phyloP scores from a whole-genome alignment of 148 eudicot species.

The Euryodendron excelsum region DNA sequence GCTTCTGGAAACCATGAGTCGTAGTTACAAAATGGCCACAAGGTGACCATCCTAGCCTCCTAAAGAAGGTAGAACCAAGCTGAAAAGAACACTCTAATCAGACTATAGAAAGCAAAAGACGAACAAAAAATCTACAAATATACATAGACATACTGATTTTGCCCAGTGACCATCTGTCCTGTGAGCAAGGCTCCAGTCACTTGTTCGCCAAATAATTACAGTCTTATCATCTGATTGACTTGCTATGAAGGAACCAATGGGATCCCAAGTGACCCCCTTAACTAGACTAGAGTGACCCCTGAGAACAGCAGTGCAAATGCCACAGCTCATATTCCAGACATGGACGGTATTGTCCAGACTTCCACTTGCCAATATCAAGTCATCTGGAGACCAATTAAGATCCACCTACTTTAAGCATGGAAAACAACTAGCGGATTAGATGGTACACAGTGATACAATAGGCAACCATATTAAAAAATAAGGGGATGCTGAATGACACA shows the following conservation, averaged over 20 bases:
- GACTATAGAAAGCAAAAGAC: slow-evolving; percentile 9
- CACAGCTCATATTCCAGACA: slow-evolving; percentile 89
- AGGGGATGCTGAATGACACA: not conserved
- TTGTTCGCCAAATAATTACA: slow-evolving; percentile 94
- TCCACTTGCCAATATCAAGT: slow-evolving; percentile 88
- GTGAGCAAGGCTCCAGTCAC: slow-evolving; percentile 98
- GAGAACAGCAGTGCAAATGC: slow-evolving; percentile 93
- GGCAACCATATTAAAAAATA: not conserved
- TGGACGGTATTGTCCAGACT: slow-evolving; percentile 95
- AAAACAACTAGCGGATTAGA: slow-evolving; percentile 43
- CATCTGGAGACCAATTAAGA: slow-evolving; percentile 99
- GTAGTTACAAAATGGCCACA: slow-evolving; percentile 98
- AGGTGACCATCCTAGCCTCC: slow-evolving; percentile 99
- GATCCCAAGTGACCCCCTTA: slow-evolving; percentile 99
- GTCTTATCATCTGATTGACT: slow-evolving; percentile 99
- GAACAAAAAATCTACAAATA: slow-evolving; percentile 3
- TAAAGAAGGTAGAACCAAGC: slow-evolving; percentile 98
- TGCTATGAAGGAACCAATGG: slow-evolving; percentile 95
- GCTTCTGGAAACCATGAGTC: slow-evolving; percentile 97
- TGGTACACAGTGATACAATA: slow-evolving; percentile 10
- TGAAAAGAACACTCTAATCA: slow-evolving; percentile 38
- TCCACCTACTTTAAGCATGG: slow-evolving; percentile 97
- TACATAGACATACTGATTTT: slow-evolving; percentile 70
- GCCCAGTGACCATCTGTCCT: slow-evolving; percentile 98
- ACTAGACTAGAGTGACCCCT: slow-evolving; percentile 97